phyloP scores from a whole-genome alignment of 495 filamentous ascomycete genomes.

The Podospora pseudocomata region DNA sequence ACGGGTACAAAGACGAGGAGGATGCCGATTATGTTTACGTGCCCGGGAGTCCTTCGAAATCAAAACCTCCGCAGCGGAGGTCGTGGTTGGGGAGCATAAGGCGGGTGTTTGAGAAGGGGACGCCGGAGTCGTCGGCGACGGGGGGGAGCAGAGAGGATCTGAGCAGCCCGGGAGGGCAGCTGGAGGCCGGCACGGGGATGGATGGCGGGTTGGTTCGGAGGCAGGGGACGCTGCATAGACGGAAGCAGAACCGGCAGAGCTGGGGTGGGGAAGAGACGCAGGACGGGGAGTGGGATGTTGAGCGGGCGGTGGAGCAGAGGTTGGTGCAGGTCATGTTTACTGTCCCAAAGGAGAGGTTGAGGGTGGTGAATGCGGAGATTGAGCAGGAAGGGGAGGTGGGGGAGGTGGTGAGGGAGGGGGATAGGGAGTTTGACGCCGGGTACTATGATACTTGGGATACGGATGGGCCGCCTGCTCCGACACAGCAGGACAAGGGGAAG shows the following conservation, averaged over 20 bases:
- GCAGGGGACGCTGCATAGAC: conserved; percentile 30
- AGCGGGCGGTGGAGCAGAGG: conserved; percentile 71
- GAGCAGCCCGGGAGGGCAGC: conserved; percentile 25
- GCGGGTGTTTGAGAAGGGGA: conserved; percentile 40
- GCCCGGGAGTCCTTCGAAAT: conserved; percentile 48
- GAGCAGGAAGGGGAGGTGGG: conserved; percentile 44
- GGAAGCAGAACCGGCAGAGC: conserved; percentile 42
- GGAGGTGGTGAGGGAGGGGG: conserved; percentile 31
- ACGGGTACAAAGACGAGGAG: conserved; percentile 23
- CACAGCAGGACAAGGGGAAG: not conserved
- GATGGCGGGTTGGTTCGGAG: conserved; percentile 23
- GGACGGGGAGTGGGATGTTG: conserved; percentile 79
- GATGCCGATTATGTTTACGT: conserved; percentile 28
- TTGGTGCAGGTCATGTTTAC: conserved; percentile 94
- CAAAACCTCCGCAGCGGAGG: conserved; percentile 31
- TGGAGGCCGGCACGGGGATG: conserved; percentile 15
- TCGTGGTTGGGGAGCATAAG: conserved; percentile 50
- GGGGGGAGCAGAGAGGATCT: conserved; percentile 22
- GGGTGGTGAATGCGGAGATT: conserved; percentile 75
- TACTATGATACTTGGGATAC: not conserved
- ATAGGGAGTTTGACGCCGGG: conserved; percentile 10
- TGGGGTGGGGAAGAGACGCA: conserved; percentile 28
- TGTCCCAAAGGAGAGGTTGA: conserved; percentile 75
- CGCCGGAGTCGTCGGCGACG: conserved; percentile 9
- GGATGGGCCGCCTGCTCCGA: not conserved